phyloP scores from a whole-genome alignment of 768 basidiomycete genomes.

The Termitomyces sp. region DNA sequence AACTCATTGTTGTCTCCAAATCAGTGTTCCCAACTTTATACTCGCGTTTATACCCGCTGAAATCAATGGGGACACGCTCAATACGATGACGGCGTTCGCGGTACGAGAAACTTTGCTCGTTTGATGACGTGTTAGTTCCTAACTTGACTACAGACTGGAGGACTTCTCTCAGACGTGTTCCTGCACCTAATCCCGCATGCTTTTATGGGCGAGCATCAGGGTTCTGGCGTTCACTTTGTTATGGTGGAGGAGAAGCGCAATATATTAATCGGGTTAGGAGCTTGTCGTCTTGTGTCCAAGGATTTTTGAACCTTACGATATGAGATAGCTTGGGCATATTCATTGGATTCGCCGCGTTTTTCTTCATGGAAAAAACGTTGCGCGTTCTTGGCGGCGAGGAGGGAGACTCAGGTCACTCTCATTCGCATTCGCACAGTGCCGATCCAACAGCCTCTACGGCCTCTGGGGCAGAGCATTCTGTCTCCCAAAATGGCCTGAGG shows the following conservation, averaged over 20 bases:
- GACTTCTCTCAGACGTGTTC: conserved; percentile 90
- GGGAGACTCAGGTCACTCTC: conserved; percentile 55
- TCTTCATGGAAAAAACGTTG: conserved; percentile 90
- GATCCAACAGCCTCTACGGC: conserved; percentile 35
- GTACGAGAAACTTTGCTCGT: conserved; percentile 39
- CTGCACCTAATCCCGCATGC: conserved; percentile 89
- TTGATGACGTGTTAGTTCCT: conserved; percentile 10
- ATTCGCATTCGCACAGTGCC: conserved; percentile 57
- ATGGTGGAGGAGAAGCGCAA: conserved; percentile 91
- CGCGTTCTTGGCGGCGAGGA: conserved; percentile 69
- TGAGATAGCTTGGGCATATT: conserved; percentile 71
- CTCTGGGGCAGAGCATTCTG: conserved; percentile 46
- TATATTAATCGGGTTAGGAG: conserved; percentile 78
- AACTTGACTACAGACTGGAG: conserved; percentile 61
- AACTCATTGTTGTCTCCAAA: conserved; percentile 15
- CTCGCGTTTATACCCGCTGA: conserved; percentile 91
- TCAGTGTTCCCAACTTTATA: conserved; percentile 90
- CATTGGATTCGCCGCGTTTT: conserved; percentile 84
- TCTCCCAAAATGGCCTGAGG: conserved; percentile 47
- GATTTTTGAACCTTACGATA: conserved; percentile 1
- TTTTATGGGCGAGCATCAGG: conserved; percentile 87
- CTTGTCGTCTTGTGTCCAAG: neutral
- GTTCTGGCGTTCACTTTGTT: conserved; percentile 68
- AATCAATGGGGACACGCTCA: conserved; percentile 81
- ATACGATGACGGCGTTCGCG: conserved; percentile 94